Evolutionary conservation across 1,139 yeast species (phyloP).

Genomic region (Suhomyces ambrosiae): DNA sequence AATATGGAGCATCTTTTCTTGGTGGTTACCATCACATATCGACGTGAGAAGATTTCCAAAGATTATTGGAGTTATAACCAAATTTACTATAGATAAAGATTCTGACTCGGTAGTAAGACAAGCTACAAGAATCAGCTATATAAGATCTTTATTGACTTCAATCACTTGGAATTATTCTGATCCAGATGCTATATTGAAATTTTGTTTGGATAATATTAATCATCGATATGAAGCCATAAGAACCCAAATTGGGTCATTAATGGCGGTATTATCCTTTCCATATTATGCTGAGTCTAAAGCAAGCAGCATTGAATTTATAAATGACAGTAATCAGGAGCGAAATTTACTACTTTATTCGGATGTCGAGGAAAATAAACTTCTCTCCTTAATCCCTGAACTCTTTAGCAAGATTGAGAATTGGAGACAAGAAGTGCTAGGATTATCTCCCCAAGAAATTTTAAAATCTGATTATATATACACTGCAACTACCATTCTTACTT

Average conservation of each 20-base stretch:
- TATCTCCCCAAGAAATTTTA: slow-evolving; percentile 48
- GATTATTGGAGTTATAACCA: slow-evolving; percentile 49
- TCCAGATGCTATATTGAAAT: slow-evolving; percentile 48
- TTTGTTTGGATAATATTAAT: slow-evolving; percentile 49
- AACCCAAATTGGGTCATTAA: slow-evolving; percentile 65
- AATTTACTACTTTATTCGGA: slow-evolving; percentile 32
- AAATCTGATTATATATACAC: slow-evolving; percentile 50
- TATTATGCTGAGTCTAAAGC: slow-evolving; percentile 54
- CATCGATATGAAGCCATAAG: slow-evolving; percentile 82
- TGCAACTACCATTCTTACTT: slow-evolving; percentile 47
- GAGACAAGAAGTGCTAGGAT: slow-evolving; percentile 36
- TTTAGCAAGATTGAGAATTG: slow-evolving; percentile 50
- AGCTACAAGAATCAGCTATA: slow-evolving; percentile 61
- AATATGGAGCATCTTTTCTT: slow-evolving; percentile 76
- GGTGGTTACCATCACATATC: slow-evolving; percentile 70
- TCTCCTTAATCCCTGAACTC: slow-evolving; percentile 29
- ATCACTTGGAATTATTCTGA: slow-evolving; percentile 61
- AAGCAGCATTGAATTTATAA: slow-evolving; percentile 46
- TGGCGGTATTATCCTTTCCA: slow-evolving; percentile 58
- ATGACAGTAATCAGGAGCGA: slow-evolving; percentile 29
- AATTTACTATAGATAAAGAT: slow-evolving; percentile 50
- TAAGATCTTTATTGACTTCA: slow-evolving; percentile 57
- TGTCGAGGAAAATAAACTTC: slow-evolving; percentile 25
- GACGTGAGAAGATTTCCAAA: slow-evolving; percentile 70
- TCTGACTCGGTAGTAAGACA: slow-evolving; percentile 70